Base-by-base conservation (phyloP, 352 stramenopile genomes). In the Phytophthora capsici region DNA sequence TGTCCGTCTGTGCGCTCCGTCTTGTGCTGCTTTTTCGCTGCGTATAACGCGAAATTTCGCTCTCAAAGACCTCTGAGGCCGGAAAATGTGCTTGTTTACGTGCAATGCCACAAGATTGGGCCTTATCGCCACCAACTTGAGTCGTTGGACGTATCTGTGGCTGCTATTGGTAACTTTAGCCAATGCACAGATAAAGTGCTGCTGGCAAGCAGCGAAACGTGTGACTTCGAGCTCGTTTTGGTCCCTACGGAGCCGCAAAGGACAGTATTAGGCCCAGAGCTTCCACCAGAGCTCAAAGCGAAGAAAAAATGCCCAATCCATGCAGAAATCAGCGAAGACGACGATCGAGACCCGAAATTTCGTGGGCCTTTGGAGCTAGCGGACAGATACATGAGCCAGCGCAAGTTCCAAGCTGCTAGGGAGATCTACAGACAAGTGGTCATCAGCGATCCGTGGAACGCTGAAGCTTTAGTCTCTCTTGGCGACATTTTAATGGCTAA, bases 401-500 rank as follows among this genome's bases (percentile, higher is more conserved):
- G 57, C 25, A 86, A 78, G 36, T 84, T 82, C 38, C 70, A 78
- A 36, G 64, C 71, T 16, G 83, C 83, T 0, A 62, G 71, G 6
- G 79, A 88, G 23, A 53, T 84, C 36, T 88, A 82, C 55, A 73
- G 67, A 26, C 66, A 70, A 7, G 57, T 89, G 9, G 61, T 91
- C 7, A 43, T 60, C 2, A 25, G 57, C 17, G 79, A 88, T 9
- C 67, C 75, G 1, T 22, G 22, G 6, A 78, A 92, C 47, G 36
- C 62, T 0, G 75, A 89, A 25, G 83, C 75, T 17, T 63, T 89
- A 40, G 36, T 92, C 13, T 73, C 71, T 7, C 56, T 91, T 34
- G 82, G 80, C 12, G 66, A 87, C 19, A 85, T 91, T 44, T 69
- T 84, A 12, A 50, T 76, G 14, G 67, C 69, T 13, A 88, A 79